Evolutionary conservation across 176 grass and related monocot species (phyloP).

Genomic region (Paspalum vaginatum): DNA sequence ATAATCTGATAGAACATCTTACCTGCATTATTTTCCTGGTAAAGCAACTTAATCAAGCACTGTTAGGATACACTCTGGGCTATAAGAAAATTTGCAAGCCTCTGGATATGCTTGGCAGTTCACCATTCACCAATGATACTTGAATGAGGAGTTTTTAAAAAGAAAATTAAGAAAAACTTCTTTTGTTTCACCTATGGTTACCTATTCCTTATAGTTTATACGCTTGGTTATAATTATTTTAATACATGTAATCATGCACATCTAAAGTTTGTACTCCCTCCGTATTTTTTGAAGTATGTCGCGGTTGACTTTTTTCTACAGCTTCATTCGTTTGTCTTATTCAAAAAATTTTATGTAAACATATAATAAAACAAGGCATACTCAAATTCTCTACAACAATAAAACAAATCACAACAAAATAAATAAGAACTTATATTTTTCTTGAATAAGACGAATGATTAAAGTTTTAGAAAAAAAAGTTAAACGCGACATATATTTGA

Average conservation of each 20-base stretch:
- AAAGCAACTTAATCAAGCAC: not conserved
- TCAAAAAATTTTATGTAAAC: too few species aligned
- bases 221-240: not conserved
- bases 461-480: too few species aligned
- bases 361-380: too few species aligned
- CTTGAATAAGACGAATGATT: too few species aligned
- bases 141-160: not conserved
- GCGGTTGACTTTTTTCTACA: too few species aligned
- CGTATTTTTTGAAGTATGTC: too few species aligned
- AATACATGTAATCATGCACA: not conserved
- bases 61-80: not conserved
- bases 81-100: not conserved
- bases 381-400: too few species aligned
- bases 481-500: too few species aligned
- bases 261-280: not conserved
- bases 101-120: not conserved
- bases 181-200: not conserved
- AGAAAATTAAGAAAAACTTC: not conserved
- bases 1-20: constrained; percentile 9
- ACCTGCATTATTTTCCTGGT: not conserved
- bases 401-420: too few species aligned
- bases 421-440: too few species aligned
- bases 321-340: too few species aligned
- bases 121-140: not conserved
- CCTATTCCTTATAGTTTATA: not conserved